Base-by-base conservation (phyloP, 306 rosid species). In the Lagenaria siceraria region DNA sequence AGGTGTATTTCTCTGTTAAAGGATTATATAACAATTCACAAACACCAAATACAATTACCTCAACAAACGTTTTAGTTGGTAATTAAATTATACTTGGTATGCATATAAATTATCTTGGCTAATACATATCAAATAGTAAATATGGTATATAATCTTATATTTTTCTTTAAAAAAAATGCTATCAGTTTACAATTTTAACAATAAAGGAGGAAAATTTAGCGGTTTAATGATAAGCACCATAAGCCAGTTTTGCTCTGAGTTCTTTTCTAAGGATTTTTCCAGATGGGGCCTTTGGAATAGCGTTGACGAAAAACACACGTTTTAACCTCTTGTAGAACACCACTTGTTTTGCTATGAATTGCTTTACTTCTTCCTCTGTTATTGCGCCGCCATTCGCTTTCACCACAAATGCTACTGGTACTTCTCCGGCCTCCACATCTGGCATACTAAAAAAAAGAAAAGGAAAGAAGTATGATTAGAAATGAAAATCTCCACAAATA, bases 341-440 rank as follows among this genome's bases (percentile, higher is more conserved):
- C 40, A 92, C 96, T 93, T 93, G 93, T 70, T 88, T 88, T 14
- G 92, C 86, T 33, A 93, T 71, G 58, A 88, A 93, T 9, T 84
- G 82, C 76, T 91, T 93, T 42, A 93, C 64, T n/a, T 93, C 89
- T 35, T 89, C 89, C 78, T 91, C 92, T 0, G 87, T 87, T 77
- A 84, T 55, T 14, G 81, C 35, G 0, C 87, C 81, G 35, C 81
- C 79, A 1, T 93, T 86, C 51, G 90, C 78, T 70, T 77, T 80
- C n/a, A 86, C 93, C 3, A 91, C 98, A 83, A 89, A 93, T n/a
- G 98, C 97, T 38, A 93, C 97, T 4, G 98, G 98, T 22, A 93
- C 93, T 66, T 93, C 97, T 55, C 97, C 98, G 0, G 98, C 96
- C 1, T 83, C 83, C 40, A 88, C 97, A 61, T 93, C 92, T 60